Evolutionary conservation across 192 early-diverging fungal genomes (phyloP), one percentile per base, ranked within the genome.

Genomic region (Lobulomyces angularis): DNA sequence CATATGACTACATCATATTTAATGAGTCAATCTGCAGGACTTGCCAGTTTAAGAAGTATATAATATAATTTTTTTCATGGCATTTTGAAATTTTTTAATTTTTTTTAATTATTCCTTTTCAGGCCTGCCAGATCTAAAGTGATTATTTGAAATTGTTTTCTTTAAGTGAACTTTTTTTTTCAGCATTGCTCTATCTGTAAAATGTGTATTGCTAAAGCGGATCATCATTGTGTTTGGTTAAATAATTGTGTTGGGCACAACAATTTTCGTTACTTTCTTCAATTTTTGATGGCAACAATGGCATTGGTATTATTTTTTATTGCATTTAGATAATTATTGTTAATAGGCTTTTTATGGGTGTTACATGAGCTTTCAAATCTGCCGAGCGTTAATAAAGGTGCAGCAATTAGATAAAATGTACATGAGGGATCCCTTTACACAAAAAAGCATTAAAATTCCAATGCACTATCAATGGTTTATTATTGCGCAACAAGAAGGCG

Each of bases 221-320:
- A 69, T 56, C 63, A 48, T 41, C 58, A 56, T 50, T 29, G 17
- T 17, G 22, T 1, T 18, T 8, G 9, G 63, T 47, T 58, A 24
- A 69, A 68, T 48, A 70, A 64, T 48, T 70, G 67, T 43, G 65
- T 71, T 22, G 68, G 68, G 16, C 58, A 71, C 53, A 23, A 27
- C 27, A 71, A 71, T 41, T 61, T 65, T 44, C 60, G 59, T 26
- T 58, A 45, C 35, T 71, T 71, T 35, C 38, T 71, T 7, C 43
- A 50, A 2, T 71, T 69, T 49, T 55, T 71, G 14, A 33, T 53
- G 11, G 49, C 52, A 3, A 61, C 58, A n/a, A n/a, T n/a, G n/a
- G n/a, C n/a, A n/a, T n/a, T n/a, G n/a, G n/a, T n/a, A n/a, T n/a
- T n/a, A n/a, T n/a, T n/a, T n/a, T n/a, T n/a, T n/a, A n/a, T n/a